Conservation (phyloP, 2,329 filamentous ascomycete genomes). For the Byssochlamys sp. region DNA sequence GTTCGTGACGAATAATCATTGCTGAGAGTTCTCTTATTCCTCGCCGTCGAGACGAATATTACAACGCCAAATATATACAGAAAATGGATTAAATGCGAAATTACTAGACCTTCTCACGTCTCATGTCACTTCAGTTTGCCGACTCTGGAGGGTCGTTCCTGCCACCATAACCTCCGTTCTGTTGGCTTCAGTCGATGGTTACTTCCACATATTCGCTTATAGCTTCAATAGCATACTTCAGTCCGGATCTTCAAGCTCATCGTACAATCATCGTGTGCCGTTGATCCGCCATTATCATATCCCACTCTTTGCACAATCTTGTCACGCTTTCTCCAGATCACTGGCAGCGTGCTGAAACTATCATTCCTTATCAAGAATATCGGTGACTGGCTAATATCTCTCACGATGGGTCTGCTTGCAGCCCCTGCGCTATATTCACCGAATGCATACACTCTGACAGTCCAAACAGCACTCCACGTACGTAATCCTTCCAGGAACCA, state of each 20-base stretch:
- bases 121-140: background rate
- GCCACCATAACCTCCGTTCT: background rate
- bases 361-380: background rate
- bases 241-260: background rate
- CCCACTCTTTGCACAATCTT: background rate
- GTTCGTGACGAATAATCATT: background rate
- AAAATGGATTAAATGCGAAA: too few relatives aligned
- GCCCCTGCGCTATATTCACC: background rate
- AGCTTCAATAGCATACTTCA: background rate
- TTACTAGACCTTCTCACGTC: background rate
- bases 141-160: background rate
- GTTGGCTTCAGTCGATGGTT: background rate
- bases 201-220: background rate
- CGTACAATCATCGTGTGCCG: background rate
- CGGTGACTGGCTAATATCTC: background rate
- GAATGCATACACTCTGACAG: background rate
- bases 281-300: background rate
- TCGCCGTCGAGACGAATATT: background rate
- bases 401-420: constrained; percentile 1
- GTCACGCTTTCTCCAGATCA: background rate
- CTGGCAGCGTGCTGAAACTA: background rate
- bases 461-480: constrained; percentile 8
- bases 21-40: background rate
- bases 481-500: background rate
- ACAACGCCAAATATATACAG: background rate